Evolutionary conservation across 2,329 filamentous ascomycete species (phyloP), one percentile per base, ranked within the genome.

Genomic region (Leptographium wingfieldii): DNA sequence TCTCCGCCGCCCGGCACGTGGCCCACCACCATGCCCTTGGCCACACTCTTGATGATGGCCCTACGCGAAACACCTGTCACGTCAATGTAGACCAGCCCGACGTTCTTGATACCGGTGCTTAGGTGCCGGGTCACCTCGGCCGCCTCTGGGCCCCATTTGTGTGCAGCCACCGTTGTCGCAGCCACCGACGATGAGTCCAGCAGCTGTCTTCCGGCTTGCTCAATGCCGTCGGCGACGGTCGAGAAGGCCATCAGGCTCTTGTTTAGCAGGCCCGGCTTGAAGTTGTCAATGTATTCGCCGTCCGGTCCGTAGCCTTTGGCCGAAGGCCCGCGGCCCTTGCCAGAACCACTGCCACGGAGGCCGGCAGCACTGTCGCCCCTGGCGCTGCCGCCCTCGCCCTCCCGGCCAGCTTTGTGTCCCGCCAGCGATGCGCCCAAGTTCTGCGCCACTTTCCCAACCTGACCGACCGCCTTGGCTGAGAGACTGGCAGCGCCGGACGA

Each of bases 201-300:
- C 35, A 99, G 76, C 63, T 84, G 88, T 58, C 87, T 86, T 1
- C 90, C 88, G 1, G 90, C 88, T 66, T 95, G 87, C 66, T 96
- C 92, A 61, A 97, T 88, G 46, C 94, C 94, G 68, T 99, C 94
- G 29, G 91, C 89, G 53, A 99, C 83, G 0, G 94, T 99, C 48
- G 88, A 90, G 72, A 97, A 97, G 0, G 94, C 94, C 77, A 99
- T 97, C 76, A 99, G 77, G 63, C 86, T 91, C 79, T 96, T 96
- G 76, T 99, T 99, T 65, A 99, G 75, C 35, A 99, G 75, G 5
- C 94, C 92, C 0, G 94, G 92, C 73, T 96, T 96, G 74, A 94
- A 95, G 22, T 71, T 72, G 1, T 80, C 76, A 7, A 82, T 69
- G 4, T 80, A 78, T 57, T 84, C 84, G 43, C 89, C 89, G 62